These are phyloP conservation scores for Phytophthora palmivora DNA, from an alignment of 352 stramenopile species.

Conservation along the genomic window DNA sequence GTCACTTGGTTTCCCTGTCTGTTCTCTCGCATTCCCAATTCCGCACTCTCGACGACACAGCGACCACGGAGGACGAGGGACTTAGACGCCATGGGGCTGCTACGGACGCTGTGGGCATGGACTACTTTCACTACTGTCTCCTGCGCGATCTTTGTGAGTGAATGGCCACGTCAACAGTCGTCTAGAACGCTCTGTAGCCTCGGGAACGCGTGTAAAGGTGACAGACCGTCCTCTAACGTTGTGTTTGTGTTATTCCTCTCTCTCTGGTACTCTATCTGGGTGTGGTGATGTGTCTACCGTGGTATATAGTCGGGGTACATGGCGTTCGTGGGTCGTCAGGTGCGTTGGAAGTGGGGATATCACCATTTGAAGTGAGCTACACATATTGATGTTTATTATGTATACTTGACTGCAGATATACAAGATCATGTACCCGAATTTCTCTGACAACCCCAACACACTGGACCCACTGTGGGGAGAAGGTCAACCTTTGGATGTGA, in stretches of 20 bases:
- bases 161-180: not conserved
- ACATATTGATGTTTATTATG: not conserved
- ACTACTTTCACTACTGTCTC: constrained; percentile 68
- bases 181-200: constrained; percentile 1
- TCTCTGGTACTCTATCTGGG: not conserved
- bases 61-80: not conserved
- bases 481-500: constrained; percentile 59
- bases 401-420: constrained; percentile 54
- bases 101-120: constrained; percentile 46
- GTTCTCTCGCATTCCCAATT: constrained; percentile 12
- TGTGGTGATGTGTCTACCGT: not conserved
- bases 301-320: constrained; percentile 61
- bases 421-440: constrained; percentile 76
- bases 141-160: constrained; percentile 64
- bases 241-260: constrained; percentile 1
- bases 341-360: constrained; percentile 23
- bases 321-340: constrained; percentile 57
- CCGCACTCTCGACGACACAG: constrained; percentile 21
- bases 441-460: constrained; percentile 50
- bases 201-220: no score
- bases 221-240: not conserved
- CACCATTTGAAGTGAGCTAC: not conserved
- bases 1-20: constrained; percentile 5
- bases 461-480: constrained; percentile 75
- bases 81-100: constrained; percentile 29